Percentiles rank a stretch among this genome's conserved stretches.
phyloP scores from a whole-genome alignment of 768 basidiomycete genomes.

The Auricularia cornea region DNA sequence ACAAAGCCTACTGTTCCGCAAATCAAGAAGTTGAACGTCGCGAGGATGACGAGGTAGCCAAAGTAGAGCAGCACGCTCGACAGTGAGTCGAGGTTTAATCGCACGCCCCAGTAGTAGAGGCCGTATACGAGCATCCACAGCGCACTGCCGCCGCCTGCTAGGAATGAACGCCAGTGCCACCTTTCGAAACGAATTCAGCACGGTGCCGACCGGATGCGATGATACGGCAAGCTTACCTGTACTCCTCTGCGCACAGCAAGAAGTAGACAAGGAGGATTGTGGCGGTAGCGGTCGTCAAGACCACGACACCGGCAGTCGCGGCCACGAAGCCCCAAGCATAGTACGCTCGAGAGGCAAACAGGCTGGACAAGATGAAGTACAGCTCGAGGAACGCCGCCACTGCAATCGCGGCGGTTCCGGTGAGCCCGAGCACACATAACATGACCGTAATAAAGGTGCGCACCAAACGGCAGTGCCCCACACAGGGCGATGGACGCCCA shows the following conservation, averaged over 20 bases:
- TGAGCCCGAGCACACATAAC: not conserved
- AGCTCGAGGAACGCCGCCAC: slow-evolving; percentile 94
- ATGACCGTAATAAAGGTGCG: slow-evolving; percentile 11
- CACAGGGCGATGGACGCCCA: slow-evolving; percentile 75
- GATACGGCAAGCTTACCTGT: slow-evolving; percentile 47
- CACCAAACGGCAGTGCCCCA: slow-evolving; percentile 87
- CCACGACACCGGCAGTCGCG: slow-evolving; percentile 73
- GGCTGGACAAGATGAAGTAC: slow-evolving; percentile 82
- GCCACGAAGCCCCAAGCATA: slow-evolving; percentile 96
- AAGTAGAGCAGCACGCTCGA: slow-evolving; percentile 79
- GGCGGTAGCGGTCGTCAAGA: slow-evolving; percentile 83
- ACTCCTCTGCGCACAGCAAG: slow-evolving; percentile 88
- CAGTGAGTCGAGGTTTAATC: slow-evolving; percentile 76
- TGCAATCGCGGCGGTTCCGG: slow-evolving; percentile 22
- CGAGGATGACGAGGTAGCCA: slow-evolving; percentile 80
- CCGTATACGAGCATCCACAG: slow-evolving; percentile 90
- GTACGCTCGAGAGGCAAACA: slow-evolving; percentile 88
- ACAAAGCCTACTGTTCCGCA: slow-evolving; percentile 44
- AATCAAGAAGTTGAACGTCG: slow-evolving; percentile 77
- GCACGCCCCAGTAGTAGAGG: slow-evolving; percentile 78
- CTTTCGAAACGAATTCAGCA: slow-evolving; percentile 28
- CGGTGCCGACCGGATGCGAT: not conserved
- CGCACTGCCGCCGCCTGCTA: slow-evolving; percentile 85
- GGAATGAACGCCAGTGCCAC: slow-evolving; percentile 96
- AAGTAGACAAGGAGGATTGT: slow-evolving; percentile 88